These are phyloP conservation scores for Coemansia sp. DNA, from an alignment of 192 early-diverging fungal genomes.

Conservation along the genomic window DNA sequence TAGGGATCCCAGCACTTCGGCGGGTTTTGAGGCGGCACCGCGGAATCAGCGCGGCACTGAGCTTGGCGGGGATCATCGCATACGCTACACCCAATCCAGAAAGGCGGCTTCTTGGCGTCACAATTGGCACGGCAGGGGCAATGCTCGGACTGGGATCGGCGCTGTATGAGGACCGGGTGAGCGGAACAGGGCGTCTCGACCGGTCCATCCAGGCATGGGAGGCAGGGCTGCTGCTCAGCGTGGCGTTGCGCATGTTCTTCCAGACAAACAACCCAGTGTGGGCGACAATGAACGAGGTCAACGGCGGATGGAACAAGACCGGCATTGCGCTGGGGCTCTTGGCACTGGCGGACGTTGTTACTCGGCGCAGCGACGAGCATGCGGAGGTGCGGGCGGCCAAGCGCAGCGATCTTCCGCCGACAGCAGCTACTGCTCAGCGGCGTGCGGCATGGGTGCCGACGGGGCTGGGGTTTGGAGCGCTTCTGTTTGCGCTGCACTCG, in stretches of 20 bases:
- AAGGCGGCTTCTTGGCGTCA: conserved; percentile 60
- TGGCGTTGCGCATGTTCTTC: conserved; percentile 73
- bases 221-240: conserved; percentile 66
- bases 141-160: conserved; percentile 60
- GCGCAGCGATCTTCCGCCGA: conserved; percentile 30
- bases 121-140: conserved; percentile 60
- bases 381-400: conserved; percentile 34
- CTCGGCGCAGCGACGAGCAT: conserved; percentile 43
- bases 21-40: conserved; percentile 57
- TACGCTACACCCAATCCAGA: conserved; percentile 63
- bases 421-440: neutral
- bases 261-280: conserved; percentile 80
- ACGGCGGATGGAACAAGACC: conserved; percentile 70
- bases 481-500: conserved; percentile 73
- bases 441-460: conserved; percentile 54
- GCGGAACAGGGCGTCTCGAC: conserved; percentile 60
- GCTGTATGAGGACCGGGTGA: conserved; percentile 59
- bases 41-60: conserved; percentile 59
- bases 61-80: conserved; percentile 64
- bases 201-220: conserved; percentile 65
- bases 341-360: conserved; percentile 59
- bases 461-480: conserved; percentile 63
- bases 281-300: conserved; percentile 75
- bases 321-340: conserved; percentile 65
- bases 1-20: conserved; percentile 61